These are phyloP conservation scores for Capronia epimyces DNA, from an alignment of 2,329 filamentous ascomycete species.

Conservation along the genomic window DNA sequence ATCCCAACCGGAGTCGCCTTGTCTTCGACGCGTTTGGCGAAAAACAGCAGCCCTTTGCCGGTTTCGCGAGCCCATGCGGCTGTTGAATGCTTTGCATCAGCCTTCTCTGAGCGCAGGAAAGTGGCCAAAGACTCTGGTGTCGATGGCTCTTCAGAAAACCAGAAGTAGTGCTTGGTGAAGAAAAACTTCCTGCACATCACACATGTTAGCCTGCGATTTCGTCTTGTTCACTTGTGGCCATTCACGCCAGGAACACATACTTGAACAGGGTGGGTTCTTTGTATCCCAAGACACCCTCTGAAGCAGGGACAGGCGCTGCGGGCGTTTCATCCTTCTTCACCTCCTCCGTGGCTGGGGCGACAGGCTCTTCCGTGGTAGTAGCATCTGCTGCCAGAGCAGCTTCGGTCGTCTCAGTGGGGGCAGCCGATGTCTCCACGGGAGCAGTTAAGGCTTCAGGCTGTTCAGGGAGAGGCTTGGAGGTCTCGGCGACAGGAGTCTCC, in stretches of 20 bases:
- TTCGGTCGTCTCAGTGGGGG: constrained; percentile 26
- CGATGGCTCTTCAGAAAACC: constrained; percentile 68
- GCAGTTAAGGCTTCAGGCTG: constrained; percentile 30
- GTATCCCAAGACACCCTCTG: constrained; percentile 81
- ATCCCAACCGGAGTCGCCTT: constrained; percentile 75
- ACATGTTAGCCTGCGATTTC: not conserved
- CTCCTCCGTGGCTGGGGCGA: constrained; percentile 36
- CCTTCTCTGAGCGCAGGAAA: constrained; percentile 87
- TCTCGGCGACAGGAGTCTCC: constrained; percentile 44
- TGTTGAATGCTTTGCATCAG: constrained; percentile 65
- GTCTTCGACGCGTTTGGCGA: constrained; percentile 75
- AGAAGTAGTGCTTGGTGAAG: constrained; percentile 91
- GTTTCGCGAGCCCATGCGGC: constrained; percentile 89
- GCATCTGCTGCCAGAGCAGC: constrained; percentile 27
- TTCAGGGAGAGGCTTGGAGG: constrained; percentile 34
- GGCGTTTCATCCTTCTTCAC: constrained; percentile 42
- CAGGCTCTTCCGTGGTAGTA: constrained; percentile 33
- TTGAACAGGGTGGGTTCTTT: constrained; percentile 86
- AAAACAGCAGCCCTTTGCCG: constrained; percentile 90
- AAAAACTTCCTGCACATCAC: constrained; percentile 64
- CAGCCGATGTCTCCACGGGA: constrained; percentile 26
- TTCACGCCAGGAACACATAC: constrained; percentile 50
- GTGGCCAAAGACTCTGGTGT: constrained; percentile 66
- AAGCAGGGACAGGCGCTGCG: constrained; percentile 60
- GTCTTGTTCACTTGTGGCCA: not conserved